Base-by-base conservation (phyloP, 2,329 filamentous ascomycete species). In the Aspergillus sclerotialis region DNA sequence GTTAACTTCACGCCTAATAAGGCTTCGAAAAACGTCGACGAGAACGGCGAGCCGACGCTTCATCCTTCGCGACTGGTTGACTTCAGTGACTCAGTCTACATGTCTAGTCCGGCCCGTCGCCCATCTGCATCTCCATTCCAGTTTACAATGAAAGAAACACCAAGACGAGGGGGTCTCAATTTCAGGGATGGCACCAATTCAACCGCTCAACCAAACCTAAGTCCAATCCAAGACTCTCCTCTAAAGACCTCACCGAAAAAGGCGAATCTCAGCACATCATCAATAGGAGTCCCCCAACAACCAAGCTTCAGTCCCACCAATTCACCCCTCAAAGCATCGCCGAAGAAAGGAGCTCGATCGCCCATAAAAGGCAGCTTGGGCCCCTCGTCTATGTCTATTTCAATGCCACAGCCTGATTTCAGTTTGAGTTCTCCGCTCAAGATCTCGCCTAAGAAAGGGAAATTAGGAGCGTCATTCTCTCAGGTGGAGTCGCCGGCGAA, bases 181-280 rank as follows among this genome's bases (percentile, higher is more conserved):
- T 41, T 53, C 31, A 35, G 36, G 8, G 46, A 52, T 9, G 42
- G 47, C 6, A 30, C 42, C 7, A 46, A 51, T 4, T 40, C 45
- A 11, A 31, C 39, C 11, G 21, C 42, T 2, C 48, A 51, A 3
- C 45, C 53, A 2, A 44, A 57, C 13, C 36, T 53, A 7, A 44
- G 52, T 4, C 55, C 60, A n/a, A 53, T 44, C 7, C 46, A 47
- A 25, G 45, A 56, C 24, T 63, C 63, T 9, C 58, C 64, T 0
- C 49, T 70, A 7, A 67, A 66, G 37, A 48, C 55, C 21, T 68
- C 67, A 11, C 63, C 68, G 5, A 65, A 56, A 40, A 68, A 67
- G 32, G 56, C 43, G 4, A 35, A 37, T 11, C 17, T 50, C 11
- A 46, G 42, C 15, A 49, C 46, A 5, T 46, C 46, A 5, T 33